Base-by-base conservation (phyloP, 2,329 filamentous ascomycete genomes). In the Gaeumannomyces sp. region DNA sequence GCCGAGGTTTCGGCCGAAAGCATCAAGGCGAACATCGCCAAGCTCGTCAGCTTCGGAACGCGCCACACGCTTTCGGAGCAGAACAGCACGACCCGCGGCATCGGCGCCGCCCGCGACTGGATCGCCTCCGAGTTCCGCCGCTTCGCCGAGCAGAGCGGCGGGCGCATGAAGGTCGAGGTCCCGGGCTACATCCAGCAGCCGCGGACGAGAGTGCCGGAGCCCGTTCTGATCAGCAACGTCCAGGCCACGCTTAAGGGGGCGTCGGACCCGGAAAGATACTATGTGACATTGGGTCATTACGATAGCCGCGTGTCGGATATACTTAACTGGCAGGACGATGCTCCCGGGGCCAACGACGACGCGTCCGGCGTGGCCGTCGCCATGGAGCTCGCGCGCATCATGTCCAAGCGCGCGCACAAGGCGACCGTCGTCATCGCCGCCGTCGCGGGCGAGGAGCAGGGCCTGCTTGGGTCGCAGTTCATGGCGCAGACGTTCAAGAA, bases 71-170 rank as follows among this genome's bases (percentile, higher is more conserved):
- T 85, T 0, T 84, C 82, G 6, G 88, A 85, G 56, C 81, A 98
- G 57, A 84, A 90, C 60, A 86, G 89, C 75, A 83, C 89, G 1
- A 85, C 91, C 65, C 88, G 87, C 67, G 92, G 97, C 8, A 82
- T 98, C 66, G 92, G 83, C 1, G 83, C 83, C 7, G 83, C 84
- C 14, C 73, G 83, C 66, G 81, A 85, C 69, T 86, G 83, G 83
- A 81, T 86, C 61, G 77, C 77, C 38, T 73, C 73, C 29, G 79
- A 85, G 70, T 83, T 84, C 76, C 72, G 74, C 59, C 73, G 72
- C 53, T 80, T 81, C 66, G 83, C 83, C 3, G 73, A 76, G 25
- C 73, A 75, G 4, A 80, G 79, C 60, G 77, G 81, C n/a, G 82
- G 83, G 0, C 73, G 76, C 27, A 80, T 86, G 76, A 77, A 72